Conservation (phyloP, 352 stramenopile genomes). For the Pythium rishiriense region DNA sequence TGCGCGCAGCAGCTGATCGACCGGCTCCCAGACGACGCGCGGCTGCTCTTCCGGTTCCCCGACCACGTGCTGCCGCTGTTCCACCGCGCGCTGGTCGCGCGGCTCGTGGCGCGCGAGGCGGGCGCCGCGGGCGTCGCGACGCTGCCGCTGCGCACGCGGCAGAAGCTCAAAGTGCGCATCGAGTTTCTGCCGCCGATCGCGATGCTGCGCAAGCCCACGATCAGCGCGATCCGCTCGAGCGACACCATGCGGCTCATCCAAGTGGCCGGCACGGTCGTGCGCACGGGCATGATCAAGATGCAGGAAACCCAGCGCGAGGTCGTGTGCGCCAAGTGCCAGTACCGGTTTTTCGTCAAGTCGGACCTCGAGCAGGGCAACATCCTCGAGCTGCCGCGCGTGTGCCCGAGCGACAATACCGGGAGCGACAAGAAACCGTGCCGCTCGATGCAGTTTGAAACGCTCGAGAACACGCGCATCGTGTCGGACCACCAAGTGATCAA, state of each 20-base stretch:
- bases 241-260: conserved; percentile 91
- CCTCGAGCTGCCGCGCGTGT: conserved; percentile 61
- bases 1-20: conserved; percentile 84
- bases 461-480: conserved; percentile 54
- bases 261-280: conserved; percentile 87
- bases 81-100: conserved; percentile 74
- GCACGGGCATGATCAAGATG: conserved; percentile 92
- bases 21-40: conserved; percentile 73
- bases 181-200: conserved; percentile 88
- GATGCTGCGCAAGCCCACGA: conserved; percentile 81
- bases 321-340: conserved; percentile 76
- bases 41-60: conserved; percentile 88
- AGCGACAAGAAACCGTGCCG: conserved; percentile 64
- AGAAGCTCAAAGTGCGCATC: conserved; percentile 87
- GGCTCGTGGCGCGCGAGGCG: conserved; percentile 28
- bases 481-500: conserved; percentile 93
- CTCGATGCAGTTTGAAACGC: conserved; percentile 68
- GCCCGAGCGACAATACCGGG: conserved; percentile 1
- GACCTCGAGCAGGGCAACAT: conserved; percentile 92
- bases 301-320: conserved; percentile 90
- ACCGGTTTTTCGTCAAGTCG: conserved; percentile 83
- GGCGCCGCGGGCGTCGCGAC: conserved; percentile 26
- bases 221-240: conserved; percentile 87
- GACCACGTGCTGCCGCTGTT: conserved; percentile 87
- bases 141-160: conserved; percentile 36